Evolutionary conservation across 257 asterid species (phyloP), one percentile per base, ranked within the genome.

Genomic region (Verbascum thapsus): DNA sequence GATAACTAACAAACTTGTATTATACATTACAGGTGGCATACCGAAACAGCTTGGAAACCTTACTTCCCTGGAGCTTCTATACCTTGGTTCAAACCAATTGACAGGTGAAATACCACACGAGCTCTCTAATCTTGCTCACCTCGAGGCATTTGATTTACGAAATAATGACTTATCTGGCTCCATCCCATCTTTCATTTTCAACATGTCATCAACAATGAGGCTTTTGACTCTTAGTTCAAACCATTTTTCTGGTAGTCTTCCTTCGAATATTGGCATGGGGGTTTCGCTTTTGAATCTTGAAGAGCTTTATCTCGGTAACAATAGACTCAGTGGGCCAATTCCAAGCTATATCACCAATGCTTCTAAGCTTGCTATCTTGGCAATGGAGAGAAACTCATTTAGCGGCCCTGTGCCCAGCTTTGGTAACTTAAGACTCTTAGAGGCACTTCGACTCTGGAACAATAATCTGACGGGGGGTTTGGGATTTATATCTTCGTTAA

Each of bases 381-480:
- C 0, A 18, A 22, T 74, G 63, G 11, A 10, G 1, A n/a, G n/a
- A 0, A 74, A 68, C 51, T 19, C 43, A 3, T 45, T 74, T 22
- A 23, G 34, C 8, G 75, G 79, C 44, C 51, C 63, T 3, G 26
- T 73, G 1, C 74, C 78, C 0, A 26, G 35, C 26, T 43, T 73
- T 16, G 76, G 88, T 3, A 53, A 75, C 41, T 41, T 80, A n/a
- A 20, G 23, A 56, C 57, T 30, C 50, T 37, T 78, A 26, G 8
- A 20, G 30, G 8, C 5, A 0, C 73, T 81, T 68, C 0, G 15
- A 0, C 12, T 81, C 0, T 77, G 71, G 53, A 74, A 12, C 8
- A 84, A 81, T 32, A 72, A 76, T 17, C 23, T 81, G 18, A 79
- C 81, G 5, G 43, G 80, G 19, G 78, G 70, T 8, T 15, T 77